Conservation (phyloP, 306 rosid species). For the Albizia julibrissin region DNA sequence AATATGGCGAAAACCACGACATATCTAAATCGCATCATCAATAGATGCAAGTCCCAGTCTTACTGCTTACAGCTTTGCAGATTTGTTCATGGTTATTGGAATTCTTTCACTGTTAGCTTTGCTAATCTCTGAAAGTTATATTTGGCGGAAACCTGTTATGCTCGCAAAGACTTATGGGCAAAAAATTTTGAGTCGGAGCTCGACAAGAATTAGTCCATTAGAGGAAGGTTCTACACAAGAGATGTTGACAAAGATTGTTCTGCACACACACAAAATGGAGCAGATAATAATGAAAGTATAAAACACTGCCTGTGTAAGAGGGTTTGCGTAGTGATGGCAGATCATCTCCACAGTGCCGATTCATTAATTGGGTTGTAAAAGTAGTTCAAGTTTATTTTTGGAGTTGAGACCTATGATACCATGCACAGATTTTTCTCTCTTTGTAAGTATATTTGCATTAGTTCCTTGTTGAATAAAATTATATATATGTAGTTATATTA, state of each 20-base stretch:
- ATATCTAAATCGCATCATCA: not conserved
- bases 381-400: not conserved
- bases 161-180: not conserved
- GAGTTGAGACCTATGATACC: not conserved
- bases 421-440: not conserved
- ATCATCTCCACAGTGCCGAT: not conserved
- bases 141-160: constrained; percentile 5
- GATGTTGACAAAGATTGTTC: not conserved
- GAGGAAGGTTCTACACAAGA: not conserved
- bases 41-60: not conserved
- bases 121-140: constrained; percentile 8
- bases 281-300: not conserved
- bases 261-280: not conserved
- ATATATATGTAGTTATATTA: no score
- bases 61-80: constrained; percentile 23
- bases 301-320: not conserved
- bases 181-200: not conserved
- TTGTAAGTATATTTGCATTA: no score
- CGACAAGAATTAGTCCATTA: not conserved
- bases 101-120: constrained; percentile 11
- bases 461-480: no score
- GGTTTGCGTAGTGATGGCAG: not conserved
- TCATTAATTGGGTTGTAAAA: not conserved
- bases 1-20: not conserved
- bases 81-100: constrained; percentile 27